Evolutionary conservation across 192 early-diverging fungal genomes (phyloP), one percentile per base, ranked within the genome.

Genomic region (Coemansia sp.): DNA sequence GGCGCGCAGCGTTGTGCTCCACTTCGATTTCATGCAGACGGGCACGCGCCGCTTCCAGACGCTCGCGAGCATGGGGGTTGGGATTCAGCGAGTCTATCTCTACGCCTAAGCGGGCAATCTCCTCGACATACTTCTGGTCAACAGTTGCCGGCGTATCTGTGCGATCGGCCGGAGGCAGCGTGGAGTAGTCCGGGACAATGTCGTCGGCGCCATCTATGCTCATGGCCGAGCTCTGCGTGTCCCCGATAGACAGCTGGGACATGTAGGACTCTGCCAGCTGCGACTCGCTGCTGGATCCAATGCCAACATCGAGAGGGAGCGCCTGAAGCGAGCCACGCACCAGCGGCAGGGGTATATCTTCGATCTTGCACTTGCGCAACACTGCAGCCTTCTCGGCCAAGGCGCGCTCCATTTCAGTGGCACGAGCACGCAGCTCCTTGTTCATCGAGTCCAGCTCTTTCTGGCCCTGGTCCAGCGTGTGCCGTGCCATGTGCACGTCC

Each of bases 341-440:
- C 40, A 97, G 79, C 37, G 94, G 95, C 31, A 99, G 58, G 7
- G 86, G 81, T 48, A 99, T 93, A 40, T 96, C 93, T 57, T 97
- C 94, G 43, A 97, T 75, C 71, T 96, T 96, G 76, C 94, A 97
- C 20, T 82, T 75, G 50, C 93, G 82, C 45, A 95, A 86, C 31
- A 97, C 88, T 0, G 87, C 81, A 1, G 89, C 76, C 40, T 84
- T 78, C 32, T 97, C 93, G 5, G 85, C 87, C 40, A 82, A 80
- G 1, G 84, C 44, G 39, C 89, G 88, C 45, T 96, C 92, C n/a
- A 93, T 81, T 47, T 91, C 77, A 0, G 87, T 70, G 14, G 60
- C 63, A 28, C 55, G 69, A 7, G 65, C 66, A 7, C 39, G 23
- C 11, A 77, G 60, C 56, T 66, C 64, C 52, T 67, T 83, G 53